Evolutionary conservation across 495 filamentous ascomycete species (phyloP).

Genomic region (Rostrohypoxylon terebratum): DNA sequence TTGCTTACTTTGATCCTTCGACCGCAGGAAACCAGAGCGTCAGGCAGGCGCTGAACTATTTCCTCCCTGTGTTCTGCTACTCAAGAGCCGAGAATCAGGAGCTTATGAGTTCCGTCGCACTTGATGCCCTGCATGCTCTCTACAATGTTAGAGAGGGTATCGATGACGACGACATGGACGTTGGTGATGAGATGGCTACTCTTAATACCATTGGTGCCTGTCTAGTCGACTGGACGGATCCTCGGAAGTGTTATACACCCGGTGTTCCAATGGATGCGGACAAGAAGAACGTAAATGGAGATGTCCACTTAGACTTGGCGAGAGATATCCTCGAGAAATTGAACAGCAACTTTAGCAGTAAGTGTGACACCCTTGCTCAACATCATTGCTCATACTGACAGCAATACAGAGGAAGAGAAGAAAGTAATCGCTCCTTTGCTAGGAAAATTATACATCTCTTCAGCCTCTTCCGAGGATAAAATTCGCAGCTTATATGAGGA

Average conservation of each 20-base stretch:
- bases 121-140: slow-evolving; percentile 74
- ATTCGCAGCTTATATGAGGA: slow-evolving; percentile 64
- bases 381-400: slow-evolving; percentile 53
- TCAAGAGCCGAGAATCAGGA: slow-evolving; percentile 81
- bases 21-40: slow-evolving; percentile 86
- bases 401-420: slow-evolving; percentile 77
- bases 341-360: slow-evolving; percentile 67
- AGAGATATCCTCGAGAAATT: slow-evolving; percentile 70
- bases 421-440: slow-evolving; percentile 83
- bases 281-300: slow-evolving; percentile 70
- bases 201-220: slow-evolving; percentile 79
- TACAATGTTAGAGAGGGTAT: slow-evolving; percentile 74
- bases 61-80: slow-evolving; percentile 95
- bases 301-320: slow-evolving; percentile 77
- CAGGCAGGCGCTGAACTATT: slow-evolving; percentile 90
- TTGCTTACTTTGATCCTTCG: slow-evolving; percentile 91
- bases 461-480: slow-evolving; percentile 62
- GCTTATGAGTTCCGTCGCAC: slow-evolving; percentile 76
- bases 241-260: slow-evolving; percentile 82
- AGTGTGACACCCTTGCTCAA: slow-evolving; percentile 53
- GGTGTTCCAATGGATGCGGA: slow-evolving; percentile 69
- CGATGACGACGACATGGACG: slow-evolving; percentile 82
- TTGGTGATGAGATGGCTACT: slow-evolving; percentile 83
- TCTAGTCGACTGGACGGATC: slow-evolving; percentile 95
- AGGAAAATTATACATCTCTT: slow-evolving; percentile 83